These are phyloP conservation scores for Candida suzukii DNA, from an alignment of 805 yeast species.

Conservation along the genomic window DNA sequence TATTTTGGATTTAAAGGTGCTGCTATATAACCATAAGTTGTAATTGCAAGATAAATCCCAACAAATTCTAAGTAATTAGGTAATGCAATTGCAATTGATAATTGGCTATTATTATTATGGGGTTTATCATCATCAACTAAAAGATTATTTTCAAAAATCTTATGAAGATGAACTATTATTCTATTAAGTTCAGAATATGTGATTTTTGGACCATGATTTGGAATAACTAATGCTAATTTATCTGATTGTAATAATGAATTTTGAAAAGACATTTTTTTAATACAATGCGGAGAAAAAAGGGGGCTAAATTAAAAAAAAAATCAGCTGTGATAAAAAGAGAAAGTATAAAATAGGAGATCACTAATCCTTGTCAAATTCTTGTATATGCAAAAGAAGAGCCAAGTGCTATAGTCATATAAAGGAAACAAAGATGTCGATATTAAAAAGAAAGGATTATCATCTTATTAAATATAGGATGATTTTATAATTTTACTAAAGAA, in stretches of 20 bases:
- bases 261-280: conserved; percentile 6
- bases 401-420: too few species aligned
- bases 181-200: conserved; percentile 37
- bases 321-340: too few species aligned
- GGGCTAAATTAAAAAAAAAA: too few species aligned
- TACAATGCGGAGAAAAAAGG: not conserved
- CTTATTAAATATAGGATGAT: too few species aligned
- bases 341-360: too few species aligned
- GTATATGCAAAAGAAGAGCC: too few species aligned
- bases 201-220: conserved; percentile 36
- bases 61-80: conserved; percentile 57
- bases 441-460: too few species aligned
- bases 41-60: conserved; percentile 47
- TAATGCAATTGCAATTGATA: conserved; percentile 51
- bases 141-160: conserved; percentile 31
- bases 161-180: conserved; percentile 42
- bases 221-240: conserved; percentile 37
- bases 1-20: conserved; percentile 66
- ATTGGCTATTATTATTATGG: conserved; percentile 19
- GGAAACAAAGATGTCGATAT: too few species aligned
- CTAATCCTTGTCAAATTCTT: too few species aligned
- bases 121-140: conserved; percentile 24
- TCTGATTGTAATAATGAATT: conserved; percentile 20
- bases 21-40: conserved; percentile 50
- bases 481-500: too few species aligned